phyloP scores from a whole-genome alignment of 2,329 filamentous ascomycete species.

The Ceratocystis destructans region DNA sequence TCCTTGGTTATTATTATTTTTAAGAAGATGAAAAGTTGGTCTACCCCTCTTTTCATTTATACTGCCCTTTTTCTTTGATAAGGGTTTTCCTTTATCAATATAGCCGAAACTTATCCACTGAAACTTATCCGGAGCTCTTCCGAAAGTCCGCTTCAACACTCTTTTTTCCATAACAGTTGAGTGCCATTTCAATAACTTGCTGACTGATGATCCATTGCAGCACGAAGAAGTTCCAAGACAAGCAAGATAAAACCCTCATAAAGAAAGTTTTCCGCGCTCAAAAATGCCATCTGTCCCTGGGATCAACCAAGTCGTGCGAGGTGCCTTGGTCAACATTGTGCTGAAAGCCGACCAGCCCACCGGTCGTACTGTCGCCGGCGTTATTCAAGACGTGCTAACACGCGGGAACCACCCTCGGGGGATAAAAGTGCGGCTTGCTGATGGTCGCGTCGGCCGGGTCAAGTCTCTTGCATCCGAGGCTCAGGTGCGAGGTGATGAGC shows the following conservation, averaged over 20 bases:
- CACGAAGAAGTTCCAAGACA: neutral
- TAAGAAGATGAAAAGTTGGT: too few relatives aligned
- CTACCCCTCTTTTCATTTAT: too few relatives aligned
- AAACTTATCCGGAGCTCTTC: too few relatives aligned
- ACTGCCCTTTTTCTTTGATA: too few relatives aligned
- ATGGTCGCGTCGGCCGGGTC: slow-evolving; percentile 61
- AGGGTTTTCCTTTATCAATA: too few relatives aligned
- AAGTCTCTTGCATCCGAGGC: slow-evolving; percentile 40
- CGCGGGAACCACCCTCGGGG: slow-evolving; percentile 61
- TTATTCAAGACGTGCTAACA: slow-evolving; percentile 55
- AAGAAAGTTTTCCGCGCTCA: neutral
- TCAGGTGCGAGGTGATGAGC: slow-evolving; percentile 20
- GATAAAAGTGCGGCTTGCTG: slow-evolving; percentile 61
- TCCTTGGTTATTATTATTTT: too few relatives aligned
- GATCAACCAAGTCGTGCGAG: slow-evolving; percentile 41
- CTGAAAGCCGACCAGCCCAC: slow-evolving; percentile 65
- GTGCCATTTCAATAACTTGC: too few relatives aligned
- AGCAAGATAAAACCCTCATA: neutral
- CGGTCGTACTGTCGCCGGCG: slow-evolving; percentile 53
- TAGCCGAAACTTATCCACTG: too few relatives aligned
- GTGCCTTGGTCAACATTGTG: slow-evolving; percentile 55
- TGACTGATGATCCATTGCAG: too few relatives aligned
- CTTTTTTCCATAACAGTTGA: too few relatives aligned
- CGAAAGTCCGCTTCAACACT: too few relatives aligned
- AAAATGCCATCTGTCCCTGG: slow-evolving; percentile 31